Evolutionary conservation across 1,139 yeast species (phyloP), one percentile per base, ranked within the genome.

Genomic region (Magnusiomyces tetraspermus): DNA sequence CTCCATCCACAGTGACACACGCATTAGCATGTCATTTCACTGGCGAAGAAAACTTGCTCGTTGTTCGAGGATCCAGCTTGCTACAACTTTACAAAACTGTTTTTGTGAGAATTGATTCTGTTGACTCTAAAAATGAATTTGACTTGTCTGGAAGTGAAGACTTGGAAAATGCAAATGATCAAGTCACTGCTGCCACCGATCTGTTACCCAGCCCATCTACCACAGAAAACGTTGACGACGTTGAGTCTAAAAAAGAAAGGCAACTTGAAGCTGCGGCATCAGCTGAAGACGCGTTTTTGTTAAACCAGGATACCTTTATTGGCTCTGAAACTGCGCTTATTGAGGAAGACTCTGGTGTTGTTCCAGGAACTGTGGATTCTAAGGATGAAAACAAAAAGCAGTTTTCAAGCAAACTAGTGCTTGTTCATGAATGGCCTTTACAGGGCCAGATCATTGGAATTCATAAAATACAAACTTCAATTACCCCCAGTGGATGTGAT

Each of bases 1-100:
- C 82, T 59, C 96, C 97, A 2, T 75, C 95, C 1, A 76, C 82
- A 59, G 89, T 88, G 40, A 68, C 83, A 15, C 80, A 79, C 58
- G 76, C 86, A 51, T 61, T 83, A 30, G 73, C 80, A 3, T 82
- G 90, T 57, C 71, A 80, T 59, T 83, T 89, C 63, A 79, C 83
- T 1, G 72, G 78, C 1, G 67, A 66, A 0, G 63, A 67, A 46
- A 84, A 84, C 11, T 71, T 89, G 59, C 69, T 87, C 19, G 78
- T 86, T 13, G 87, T 85, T 6, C 83, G 84, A 59, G 85, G 94
- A 11, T 78, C 84, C 10, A 59, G 67, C 37, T 63, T 86, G 10
- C 74, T 90, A 17, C 95, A 89, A 64, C 69, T 89, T 2, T 89
- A 78, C 65, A 76, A 77, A 51, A 69, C 79, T 1, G 62, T 71